Percentiles rank a stretch among this genome's conserved stretches.
phyloP scores from a whole-genome alignment of 2,329 filamentous ascomycete genomes.

The Delphinella strobiligena region DNA sequence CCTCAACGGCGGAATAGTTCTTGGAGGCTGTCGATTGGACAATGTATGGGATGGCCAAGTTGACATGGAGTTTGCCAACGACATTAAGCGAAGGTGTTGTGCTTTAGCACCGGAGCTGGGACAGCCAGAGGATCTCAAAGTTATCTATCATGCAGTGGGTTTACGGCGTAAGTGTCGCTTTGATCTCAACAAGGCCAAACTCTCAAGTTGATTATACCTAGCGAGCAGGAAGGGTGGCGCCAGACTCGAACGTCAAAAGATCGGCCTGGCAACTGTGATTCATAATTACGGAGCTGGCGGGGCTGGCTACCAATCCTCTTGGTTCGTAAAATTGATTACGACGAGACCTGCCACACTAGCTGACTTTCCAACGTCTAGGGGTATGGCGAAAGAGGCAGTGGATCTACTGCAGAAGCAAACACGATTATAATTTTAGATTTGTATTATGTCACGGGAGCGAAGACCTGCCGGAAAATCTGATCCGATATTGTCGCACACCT shows the following conservation, averaged over 20 bases:
- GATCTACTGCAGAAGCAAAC: constrained; percentile 4
- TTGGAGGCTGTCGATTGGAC: constrained; percentile 5
- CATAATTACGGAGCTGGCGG: constrained; percentile 66
- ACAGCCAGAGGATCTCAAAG: constrained; percentile 46
- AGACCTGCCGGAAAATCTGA: no score
- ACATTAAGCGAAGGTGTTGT: constrained; percentile 41
- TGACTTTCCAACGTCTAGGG: neutral
- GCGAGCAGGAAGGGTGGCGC: constrained; percentile 56
- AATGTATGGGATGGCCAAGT: constrained; percentile 4
- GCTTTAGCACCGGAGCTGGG: constrained; percentile 41
- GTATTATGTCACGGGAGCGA: no score
- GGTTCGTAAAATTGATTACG: constrained; percentile 1
- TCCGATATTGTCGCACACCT: no score
- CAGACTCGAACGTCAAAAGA: constrained; percentile 57
- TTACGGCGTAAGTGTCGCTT: constrained; percentile 50
- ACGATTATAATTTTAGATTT: no score
- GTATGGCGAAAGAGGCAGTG: constrained; percentile 6
- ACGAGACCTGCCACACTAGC: neutral
- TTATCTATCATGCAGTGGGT: constrained; percentile 69
- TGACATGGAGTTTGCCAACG: constrained; percentile 4
- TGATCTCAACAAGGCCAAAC: no score
- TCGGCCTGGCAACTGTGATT: constrained; percentile 51
- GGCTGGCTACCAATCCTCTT: constrained; percentile 47
- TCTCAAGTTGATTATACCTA: neutral
- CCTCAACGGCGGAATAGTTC: constrained; percentile 3